phyloP scores from a whole-genome alignment of 1,139 yeast genomes.

The Magnusiomyces suaveolens region DNA sequence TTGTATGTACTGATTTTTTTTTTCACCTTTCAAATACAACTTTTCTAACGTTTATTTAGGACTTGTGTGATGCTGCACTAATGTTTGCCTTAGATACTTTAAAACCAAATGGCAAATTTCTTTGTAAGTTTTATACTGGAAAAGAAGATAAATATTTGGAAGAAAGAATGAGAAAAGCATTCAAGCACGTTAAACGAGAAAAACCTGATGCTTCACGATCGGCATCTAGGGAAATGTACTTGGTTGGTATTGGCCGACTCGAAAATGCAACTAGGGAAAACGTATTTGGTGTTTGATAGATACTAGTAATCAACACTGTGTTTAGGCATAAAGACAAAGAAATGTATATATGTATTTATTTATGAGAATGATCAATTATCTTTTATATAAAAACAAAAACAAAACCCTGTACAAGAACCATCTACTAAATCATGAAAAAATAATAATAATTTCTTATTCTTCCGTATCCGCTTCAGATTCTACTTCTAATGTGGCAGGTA shows the following conservation, averaged over 20 bases:
- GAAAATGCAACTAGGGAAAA: slow-evolving; percentile 39
- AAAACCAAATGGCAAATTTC: slow-evolving; percentile 59
- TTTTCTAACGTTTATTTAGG: slow-evolving; percentile 33
- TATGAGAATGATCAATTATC: no score
- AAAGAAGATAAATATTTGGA: slow-evolving; percentile 55
- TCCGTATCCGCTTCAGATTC: no score
- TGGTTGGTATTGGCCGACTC: slow-evolving; percentile 50
- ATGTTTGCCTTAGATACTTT: slow-evolving; percentile 61
- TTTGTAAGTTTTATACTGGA: slow-evolving; percentile 66
- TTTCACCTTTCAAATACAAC: neutral
- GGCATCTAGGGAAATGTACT: slow-evolving; percentile 61
- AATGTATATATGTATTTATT: no score
- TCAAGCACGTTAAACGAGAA: slow-evolving; percentile 46
- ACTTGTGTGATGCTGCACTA: slow-evolving; percentile 85
- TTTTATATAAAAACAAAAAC: no score
- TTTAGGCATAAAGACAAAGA: no score
- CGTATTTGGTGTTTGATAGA: slow-evolving; percentile 33
- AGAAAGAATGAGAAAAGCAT: slow-evolving; percentile 47
- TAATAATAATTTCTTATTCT: no score
- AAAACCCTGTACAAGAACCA: no score
- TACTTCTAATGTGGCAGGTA: no score
- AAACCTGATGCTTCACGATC: slow-evolving; percentile 53
- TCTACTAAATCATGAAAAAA: no score
- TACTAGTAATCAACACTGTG: no score
- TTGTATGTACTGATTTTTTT: slow-evolving; percentile 33